These are phyloP conservation scores for Ogataea pilisensis DNA, from an alignment of 805 yeast species.

Conservation along the genomic window DNA sequence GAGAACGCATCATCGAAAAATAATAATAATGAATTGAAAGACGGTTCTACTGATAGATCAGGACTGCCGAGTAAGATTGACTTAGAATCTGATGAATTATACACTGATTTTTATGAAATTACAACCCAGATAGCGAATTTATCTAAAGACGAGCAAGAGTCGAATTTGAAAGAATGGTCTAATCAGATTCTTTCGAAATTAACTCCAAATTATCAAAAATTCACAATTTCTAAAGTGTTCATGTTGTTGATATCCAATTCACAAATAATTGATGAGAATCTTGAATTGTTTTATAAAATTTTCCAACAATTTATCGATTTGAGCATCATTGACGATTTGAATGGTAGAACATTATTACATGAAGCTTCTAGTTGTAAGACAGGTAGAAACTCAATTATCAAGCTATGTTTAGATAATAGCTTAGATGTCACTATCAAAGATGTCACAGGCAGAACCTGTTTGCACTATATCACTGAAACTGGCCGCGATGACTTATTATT, in stretches of 20 bases:
- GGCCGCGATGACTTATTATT: constrained; percentile 44
- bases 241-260: constrained; percentile 61
- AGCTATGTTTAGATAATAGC: constrained; percentile 23
- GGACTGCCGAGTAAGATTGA: neutral
- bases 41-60: too few relatives aligned
- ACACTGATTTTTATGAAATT: constrained; percentile 55
- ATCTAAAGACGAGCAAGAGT: constrained; percentile 30
- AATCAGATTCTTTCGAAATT: constrained; percentile 43
- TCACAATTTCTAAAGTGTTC: constrained; percentile 66
- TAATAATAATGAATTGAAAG: too few relatives aligned
- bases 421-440: constrained; percentile 42
- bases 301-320: constrained; percentile 58
- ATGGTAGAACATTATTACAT: constrained; percentile 72
- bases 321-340: constrained; percentile 62
- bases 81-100: constrained; percentile 62
- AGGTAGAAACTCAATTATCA: constrained; percentile 24
- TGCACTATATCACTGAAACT: constrained; percentile 78
- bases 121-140: constrained; percentile 34
- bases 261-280: constrained; percentile 59
- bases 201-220: constrained; percentile 35
- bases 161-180: constrained; percentile 34
- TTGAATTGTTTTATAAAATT: constrained; percentile 43
- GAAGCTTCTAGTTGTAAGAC: constrained; percentile 43
- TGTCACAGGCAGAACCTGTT: constrained; percentile 71
- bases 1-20: neutral